Base-by-base conservation (phyloP, 164 flowering plant genomes). In the Magnolia sinica region DNA sequence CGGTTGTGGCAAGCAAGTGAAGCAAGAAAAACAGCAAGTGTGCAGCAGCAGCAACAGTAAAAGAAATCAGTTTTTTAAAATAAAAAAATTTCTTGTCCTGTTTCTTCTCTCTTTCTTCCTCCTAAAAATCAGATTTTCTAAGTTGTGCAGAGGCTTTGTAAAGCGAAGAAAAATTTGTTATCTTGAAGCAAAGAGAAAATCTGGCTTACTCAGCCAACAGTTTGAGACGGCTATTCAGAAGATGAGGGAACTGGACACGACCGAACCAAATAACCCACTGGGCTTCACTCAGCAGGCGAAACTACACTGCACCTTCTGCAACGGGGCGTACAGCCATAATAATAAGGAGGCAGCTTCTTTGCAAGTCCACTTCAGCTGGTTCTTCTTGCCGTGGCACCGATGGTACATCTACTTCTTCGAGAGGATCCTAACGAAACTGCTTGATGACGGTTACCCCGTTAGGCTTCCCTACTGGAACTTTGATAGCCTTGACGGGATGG, bases 401-500 rank as follows among this genome's bases (percentile, higher is more conserved):
- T 50, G 22, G 64, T 75, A 75, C 27, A 14, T 75, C 72, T 75
- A 75, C 64, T 75, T 75, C 77, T 75, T 49, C 49, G 72, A 75
- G 72, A 49, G 27, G 50, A 75, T 75, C 64, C 65, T 75, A 1
- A 72, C 72, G 1, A 67, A 67, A 20, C 55, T 75, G 37, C 52
- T 68, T n/a, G 51, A 20, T 18, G 77, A 75, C 23, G 76, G 64
- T 8, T 13, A 29, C 27, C 27, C 27, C 61, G 45, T 64, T 27
- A 70, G 70, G 2, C 70, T 74, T 31, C 77, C 77, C 63, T 67
- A 66, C 68, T 75, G 77, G 77, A 75, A 67, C 64, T 75, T 37
- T 13, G 77, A 75, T 10, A 16, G 1, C 7, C 50, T n/a, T 1
- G 72, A 50, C 4, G 77, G 77, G 50, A 75, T 75, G 72, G 8